Base-by-base conservation (phyloP, 148 eudicot genomes). In the Nepenthes gracilis region DNA sequence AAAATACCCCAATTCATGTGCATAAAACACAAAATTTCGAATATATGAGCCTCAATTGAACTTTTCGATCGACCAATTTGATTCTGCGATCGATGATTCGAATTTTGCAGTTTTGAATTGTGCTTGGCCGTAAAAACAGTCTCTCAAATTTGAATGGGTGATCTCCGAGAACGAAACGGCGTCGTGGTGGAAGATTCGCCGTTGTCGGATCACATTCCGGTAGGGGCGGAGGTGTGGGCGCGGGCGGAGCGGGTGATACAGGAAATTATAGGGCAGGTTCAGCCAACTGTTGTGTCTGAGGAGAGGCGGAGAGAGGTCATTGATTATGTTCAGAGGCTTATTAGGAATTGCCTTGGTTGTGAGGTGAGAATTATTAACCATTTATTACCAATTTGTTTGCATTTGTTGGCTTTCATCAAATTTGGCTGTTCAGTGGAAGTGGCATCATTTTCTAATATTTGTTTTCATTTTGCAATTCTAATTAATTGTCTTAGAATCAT, bases 201-300 rank as follows among this genome's bases (percentile, higher is more conserved):
- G 57, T 43, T 63, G 57, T 57, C 57, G 47, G 66, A 61, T 50
- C 62, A 65, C 12, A 55, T 12, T 36, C 32, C 61, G 11, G 61
- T 71, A 23, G 70, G 62, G 66, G 6, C 32, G 37, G 75, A 72
- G 59, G 67, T 74, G 66, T 85, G 88, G 93, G 75, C 52, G 34
- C 51, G 54, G 50, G 88, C 84, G 2, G 88, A 86, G 59, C 67
- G 54, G 64, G 77, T 70, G 1, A 67, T 84, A 32, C 58, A 54
- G 57, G 72, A 63, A 36, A 83, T 86, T 36, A 77, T 83, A 36
- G 50, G 68, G 8, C 74, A 75, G 74, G 78, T 83, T 51, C 88
- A 74, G 62, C 88, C 93, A 12, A 81, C 80, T 66, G 65, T 74
- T 61, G 79, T 72, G 9, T 81, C 93, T 59, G 84, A 86, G 59